These are phyloP conservation scores for Paracamarosporium sp. DNA, from an alignment of 2,329 filamentous ascomycete genomes.

Conservation along the genomic window DNA sequence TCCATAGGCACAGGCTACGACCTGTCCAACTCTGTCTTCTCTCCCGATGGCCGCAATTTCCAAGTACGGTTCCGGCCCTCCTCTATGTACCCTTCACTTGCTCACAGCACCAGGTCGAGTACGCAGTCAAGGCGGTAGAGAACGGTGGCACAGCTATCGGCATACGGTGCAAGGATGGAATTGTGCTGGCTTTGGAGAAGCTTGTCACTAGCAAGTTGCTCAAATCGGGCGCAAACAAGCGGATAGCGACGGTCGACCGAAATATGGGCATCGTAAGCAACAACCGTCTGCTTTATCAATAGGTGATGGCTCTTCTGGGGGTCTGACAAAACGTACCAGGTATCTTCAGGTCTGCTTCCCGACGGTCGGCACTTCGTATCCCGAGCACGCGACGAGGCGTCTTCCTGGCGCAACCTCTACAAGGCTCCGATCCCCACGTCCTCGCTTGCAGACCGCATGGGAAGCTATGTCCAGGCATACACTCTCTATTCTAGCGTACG, in stretches of 20 bases:
- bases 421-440: conserved; percentile 91
- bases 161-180: conserved; percentile 95
- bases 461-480: conserved; percentile 95
- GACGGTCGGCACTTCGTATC: conserved; percentile 95
- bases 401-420: conserved; percentile 90
- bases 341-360: conserved; percentile 91
- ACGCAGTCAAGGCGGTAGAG: conserved; percentile 97
- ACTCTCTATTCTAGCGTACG: conserved; percentile 97
- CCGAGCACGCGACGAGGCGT: conserved; percentile 91
- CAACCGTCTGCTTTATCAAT: not conserved
- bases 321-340: conserved; percentile 59
- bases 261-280: conserved; percentile 87
- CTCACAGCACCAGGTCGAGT: conserved; percentile 70
- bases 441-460: conserved; percentile 90
- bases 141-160: conserved; percentile 96
- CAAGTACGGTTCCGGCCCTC: conserved; percentile 66
- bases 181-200: conserved; percentile 96
- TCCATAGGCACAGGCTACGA: conserved; percentile 99
- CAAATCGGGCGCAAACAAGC: conserved; percentile 94
- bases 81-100: not conserved
- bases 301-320: not conserved
- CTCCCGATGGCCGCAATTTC: conserved; percentile 97
- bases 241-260: conserved; percentile 92
- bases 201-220: conserved; percentile 93
- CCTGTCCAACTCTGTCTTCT: conserved; percentile 99